phyloP scores from a whole-genome alignment of 306 rosid genomes.

The Geum urbanum region DNA sequence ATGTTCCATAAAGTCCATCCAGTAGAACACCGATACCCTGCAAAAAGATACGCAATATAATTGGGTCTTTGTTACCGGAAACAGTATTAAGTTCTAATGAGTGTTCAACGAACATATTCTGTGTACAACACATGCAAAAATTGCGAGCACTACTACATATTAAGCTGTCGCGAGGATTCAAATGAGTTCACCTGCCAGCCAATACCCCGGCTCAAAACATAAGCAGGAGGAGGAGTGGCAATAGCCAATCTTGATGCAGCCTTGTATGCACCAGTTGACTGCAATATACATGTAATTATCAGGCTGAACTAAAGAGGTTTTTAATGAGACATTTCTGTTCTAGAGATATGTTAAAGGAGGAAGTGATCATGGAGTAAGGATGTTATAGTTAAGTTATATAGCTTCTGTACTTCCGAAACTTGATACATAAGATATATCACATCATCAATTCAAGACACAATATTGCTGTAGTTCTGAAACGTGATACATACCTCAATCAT shows the following conservation, averaged over 20 bases:
- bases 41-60: not conserved
- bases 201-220: slow-evolving; percentile 94
- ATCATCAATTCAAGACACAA: slow-evolving; percentile 2
- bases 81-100: not conserved
- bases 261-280: slow-evolving; percentile 93
- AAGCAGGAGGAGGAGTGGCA: slow-evolving; percentile 98
- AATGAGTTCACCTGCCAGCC: slow-evolving; percentile 85
- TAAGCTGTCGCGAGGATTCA: not conserved
- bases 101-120: not conserved
- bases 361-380: slow-evolving; percentile 4
- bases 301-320: not conserved
- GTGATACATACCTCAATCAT: slow-evolving; percentile 83
- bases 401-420: too few species aligned
- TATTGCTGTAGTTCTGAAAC: not conserved
- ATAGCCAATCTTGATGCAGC: slow-evolving; percentile 92
- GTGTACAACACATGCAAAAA: not conserved
- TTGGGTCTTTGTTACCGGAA: slow-evolving; percentile 6
- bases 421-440: not conserved
- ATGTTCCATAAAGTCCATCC: slow-evolving; percentile 85
- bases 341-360: slow-evolving; percentile 16
- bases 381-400: not conserved
- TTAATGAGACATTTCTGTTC: not conserved
- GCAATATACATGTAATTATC: slow-evolving; percentile 25
- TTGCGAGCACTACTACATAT: not conserved
- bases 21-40: slow-evolving; percentile 89